Evolutionary conservation across 1,284 basidiomycete species (phyloP), one percentile per base, ranked within the genome.

Genomic region (Ceraceosorus guamensis): DNA sequence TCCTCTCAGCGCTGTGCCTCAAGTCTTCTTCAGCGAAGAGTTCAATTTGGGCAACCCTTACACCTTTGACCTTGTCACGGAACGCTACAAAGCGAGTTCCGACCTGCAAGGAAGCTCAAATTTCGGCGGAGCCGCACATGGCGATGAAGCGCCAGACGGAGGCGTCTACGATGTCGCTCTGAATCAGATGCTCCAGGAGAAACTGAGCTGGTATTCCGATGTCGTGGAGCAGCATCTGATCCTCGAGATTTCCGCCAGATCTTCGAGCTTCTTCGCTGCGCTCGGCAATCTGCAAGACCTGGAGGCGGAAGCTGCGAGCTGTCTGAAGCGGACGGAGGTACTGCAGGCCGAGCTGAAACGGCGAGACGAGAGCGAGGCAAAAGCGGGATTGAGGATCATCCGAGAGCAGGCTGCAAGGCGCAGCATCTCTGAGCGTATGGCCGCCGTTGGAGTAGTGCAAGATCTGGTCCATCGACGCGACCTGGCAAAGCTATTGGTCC

Each of bases 231-330:
- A 91, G 63, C 92, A 98, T 74, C 86, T 99, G 53, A 84, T 95
- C 13, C 85, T 86, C 65, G 93, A 97, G 78, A 95, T 99, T 55
- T 87, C 88, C 6, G 79, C 87, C 8, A 87, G 92, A 4, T 90
- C 90, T 0, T 84, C 88, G 0, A 91, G 90, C 2, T 98, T 99
- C 82, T 99, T 98, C 73, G 88, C 91, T 0, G 95, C 93, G 1
- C 83, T 99, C 24, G 85, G 89, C 7, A 97, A 97, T 75, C 81
- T 98, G 10, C 89, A 96, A 71, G 87, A 91, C 62, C 83, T 98
- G 5, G 88, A 91, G 69, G 84, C 87, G 5, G 90, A 96, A 74
- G 91, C 90, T 0, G 82, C 86, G 37, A 83, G 85, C 33, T 93
- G 91, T 68, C 80, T 97, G 4, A 77, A 80, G 30, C 85, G 88